Evolutionary conservation across 1,284 basidiomycete genomes (phyloP).

Genomic region (Naganishia cerealis): DNA sequence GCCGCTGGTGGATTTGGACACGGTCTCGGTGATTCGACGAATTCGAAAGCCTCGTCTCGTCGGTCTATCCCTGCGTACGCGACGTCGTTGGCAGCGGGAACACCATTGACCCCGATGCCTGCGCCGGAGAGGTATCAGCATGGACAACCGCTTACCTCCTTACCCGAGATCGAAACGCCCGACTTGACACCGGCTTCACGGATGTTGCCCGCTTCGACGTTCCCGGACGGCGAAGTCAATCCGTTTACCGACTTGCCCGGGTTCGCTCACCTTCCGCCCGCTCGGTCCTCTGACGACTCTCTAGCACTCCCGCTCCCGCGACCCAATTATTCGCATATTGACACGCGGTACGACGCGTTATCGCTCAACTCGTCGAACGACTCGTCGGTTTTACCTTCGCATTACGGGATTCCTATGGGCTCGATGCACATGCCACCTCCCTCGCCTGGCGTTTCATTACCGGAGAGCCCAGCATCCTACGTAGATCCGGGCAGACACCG

Average conservation of each 20-base stretch:
- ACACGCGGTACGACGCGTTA: neutral
- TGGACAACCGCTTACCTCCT: slow-evolving; percentile 49
- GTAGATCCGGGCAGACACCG: slow-evolving; percentile 13
- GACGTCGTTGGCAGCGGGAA: neutral
- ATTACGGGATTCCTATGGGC: slow-evolving; percentile 9
- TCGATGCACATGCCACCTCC: slow-evolving; percentile 14
- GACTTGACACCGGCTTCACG: slow-evolving; percentile 13
- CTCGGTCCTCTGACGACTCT: slow-evolving; percentile 21
- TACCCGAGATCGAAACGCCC: slow-evolving; percentile 47
- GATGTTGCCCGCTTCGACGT: neutral
- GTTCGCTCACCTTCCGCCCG: neutral
- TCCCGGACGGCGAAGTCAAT: neutral
- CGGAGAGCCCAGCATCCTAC: slow-evolving; percentile 24
- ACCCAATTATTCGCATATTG: slow-evolving; percentile 3
- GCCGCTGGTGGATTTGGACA: slow-evolving; percentile 6
- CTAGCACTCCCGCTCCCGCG: slow-evolving; percentile 17
- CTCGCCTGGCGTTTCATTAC: slow-evolving; percentile 22
- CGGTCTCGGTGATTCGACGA: neutral
- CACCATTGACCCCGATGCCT: slow-evolving; percentile 15
- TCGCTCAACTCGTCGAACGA: slow-evolving; percentile 15
- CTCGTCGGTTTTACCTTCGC: slow-evolving; percentile 14
- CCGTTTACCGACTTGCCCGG: slow-evolving; percentile 19
- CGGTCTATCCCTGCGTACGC: neutral
- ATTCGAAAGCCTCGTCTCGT: neutral
- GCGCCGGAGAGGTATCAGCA: slow-evolving; percentile 45